Conservation (phyloP, 108 stramenopile species). For the Skeletonema tropicum region DNA sequence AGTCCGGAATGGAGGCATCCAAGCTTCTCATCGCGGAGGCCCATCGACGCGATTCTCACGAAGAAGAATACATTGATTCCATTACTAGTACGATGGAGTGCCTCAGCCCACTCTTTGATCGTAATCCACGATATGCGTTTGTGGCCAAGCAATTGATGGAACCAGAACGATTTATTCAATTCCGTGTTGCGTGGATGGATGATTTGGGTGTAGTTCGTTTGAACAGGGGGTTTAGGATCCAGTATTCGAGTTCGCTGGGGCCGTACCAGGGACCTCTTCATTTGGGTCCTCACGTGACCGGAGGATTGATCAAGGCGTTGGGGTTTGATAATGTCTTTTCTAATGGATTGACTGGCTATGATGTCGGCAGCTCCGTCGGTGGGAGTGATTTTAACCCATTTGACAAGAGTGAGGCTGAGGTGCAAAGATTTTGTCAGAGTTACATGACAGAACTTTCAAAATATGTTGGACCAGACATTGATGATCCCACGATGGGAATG, state of each 20-base stretch:
- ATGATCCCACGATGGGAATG: slow-evolving; percentile 92
- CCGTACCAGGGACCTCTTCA: slow-evolving; percentile 95
- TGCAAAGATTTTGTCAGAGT: slow-evolving; percentile 97
- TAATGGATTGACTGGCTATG: slow-evolving; percentile 91
- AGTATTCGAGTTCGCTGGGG: slow-evolving; percentile 90
- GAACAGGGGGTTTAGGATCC: slow-evolving; percentile 89
- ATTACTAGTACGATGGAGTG: slow-evolving; percentile 74
- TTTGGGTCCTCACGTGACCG: slow-evolving; percentile 86
- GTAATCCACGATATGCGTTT: slow-evolving; percentile 95
- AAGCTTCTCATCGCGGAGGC: slow-evolving; percentile 87
- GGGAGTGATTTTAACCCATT: slow-evolving; percentile 96
- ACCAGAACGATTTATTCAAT: slow-evolving; percentile 88
- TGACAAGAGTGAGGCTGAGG: slow-evolving; percentile 94
- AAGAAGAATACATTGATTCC: slow-evolving; percentile 84
- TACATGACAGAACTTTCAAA: slow-evolving; percentile 97
- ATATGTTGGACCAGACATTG: slow-evolving; percentile 94
- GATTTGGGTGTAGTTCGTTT: slow-evolving; percentile 80
- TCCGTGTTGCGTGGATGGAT: slow-evolving; percentile 92
- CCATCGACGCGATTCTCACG: slow-evolving; percentile 88
- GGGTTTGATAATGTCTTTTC: slow-evolving; percentile 89
- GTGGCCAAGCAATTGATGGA: slow-evolving; percentile 94
- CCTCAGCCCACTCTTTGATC: slow-evolving; percentile 92
- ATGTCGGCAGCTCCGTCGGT: slow-evolving; percentile 91
- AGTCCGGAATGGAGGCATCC: slow-evolving; percentile 91
- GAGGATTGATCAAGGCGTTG: slow-evolving; percentile 70